These are phyloP conservation scores for Penstemon davidsonii DNA, from an alignment of 257 asterid species.

Conservation along the genomic window DNA sequence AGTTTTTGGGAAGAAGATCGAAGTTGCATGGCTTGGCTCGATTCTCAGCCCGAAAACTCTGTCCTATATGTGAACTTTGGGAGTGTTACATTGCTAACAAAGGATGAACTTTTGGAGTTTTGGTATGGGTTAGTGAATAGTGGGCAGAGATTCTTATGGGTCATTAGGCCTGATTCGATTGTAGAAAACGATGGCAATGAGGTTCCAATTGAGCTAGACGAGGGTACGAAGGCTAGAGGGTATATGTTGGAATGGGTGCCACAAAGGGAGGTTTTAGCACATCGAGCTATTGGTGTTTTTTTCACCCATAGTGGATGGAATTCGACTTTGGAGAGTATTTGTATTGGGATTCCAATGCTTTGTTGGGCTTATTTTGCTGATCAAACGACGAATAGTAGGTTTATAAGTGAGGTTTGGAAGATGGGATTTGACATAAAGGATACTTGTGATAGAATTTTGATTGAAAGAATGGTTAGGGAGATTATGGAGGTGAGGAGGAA, in stretches of 20 bases:
- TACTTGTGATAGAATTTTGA: constrained; percentile 37
- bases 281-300: too few species aligned
- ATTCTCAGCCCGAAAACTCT: constrained; percentile 31
- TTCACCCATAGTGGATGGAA: too few species aligned
- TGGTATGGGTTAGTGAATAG: constrained; percentile 58
- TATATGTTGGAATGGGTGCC: too few species aligned
- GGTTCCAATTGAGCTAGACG: neutral
- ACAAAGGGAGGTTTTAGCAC: too few species aligned
- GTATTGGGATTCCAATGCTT: constrained; percentile 35
- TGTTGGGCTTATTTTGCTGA: constrained; percentile 49
- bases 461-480: constrained; percentile 46
- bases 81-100: constrained; percentile 31
- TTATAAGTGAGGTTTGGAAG: constrained; percentile 58
- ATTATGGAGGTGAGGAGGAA: constrained; percentile 43
- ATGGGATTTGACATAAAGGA: constrained; percentile 66
- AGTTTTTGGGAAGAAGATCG: constrained; percentile 38
- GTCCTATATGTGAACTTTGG: constrained; percentile 24
- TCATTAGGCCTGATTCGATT: constrained; percentile 44
- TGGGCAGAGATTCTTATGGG: constrained; percentile 52
- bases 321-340: constrained; percentile 29
- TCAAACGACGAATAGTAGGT: constrained; percentile 50
- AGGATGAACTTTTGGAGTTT: constrained; percentile 39
- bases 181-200: constrained; percentile 21
- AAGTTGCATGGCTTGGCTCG: constrained; percentile 39
- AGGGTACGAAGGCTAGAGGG: constrained; percentile 13